phyloP scores from a whole-genome alignment of 2,329 filamentous ascomycete genomes.

The Lecanicillium sp. region DNA sequence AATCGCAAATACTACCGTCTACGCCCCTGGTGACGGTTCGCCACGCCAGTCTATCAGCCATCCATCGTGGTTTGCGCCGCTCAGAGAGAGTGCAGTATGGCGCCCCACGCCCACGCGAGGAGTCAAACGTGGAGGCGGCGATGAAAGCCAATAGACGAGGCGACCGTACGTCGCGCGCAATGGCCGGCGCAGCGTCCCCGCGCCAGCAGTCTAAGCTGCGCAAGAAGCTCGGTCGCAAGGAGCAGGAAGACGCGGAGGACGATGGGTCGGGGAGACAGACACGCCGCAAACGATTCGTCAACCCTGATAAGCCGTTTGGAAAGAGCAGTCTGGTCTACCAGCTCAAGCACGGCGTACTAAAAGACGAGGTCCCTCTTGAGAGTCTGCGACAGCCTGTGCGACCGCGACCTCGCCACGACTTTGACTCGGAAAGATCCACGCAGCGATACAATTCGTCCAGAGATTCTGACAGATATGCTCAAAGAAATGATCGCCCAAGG shows the following conservation, averaged over 20 bases:
- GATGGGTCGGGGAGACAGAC: conserved; percentile 34
- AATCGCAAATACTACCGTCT: neutral
- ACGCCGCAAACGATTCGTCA: conserved; percentile 46
- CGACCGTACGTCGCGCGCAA: conserved; percentile 21
- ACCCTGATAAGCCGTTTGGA: conserved; percentile 44
- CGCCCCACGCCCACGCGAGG: conserved; percentile 13
- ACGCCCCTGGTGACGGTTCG: conserved; percentile 18
- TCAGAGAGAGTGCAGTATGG: conserved; percentile 32
- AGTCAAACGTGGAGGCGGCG: neutral
- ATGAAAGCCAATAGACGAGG: conserved; percentile 2
- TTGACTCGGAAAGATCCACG: neutral
- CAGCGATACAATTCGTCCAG: neutral
- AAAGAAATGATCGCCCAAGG: neutral
- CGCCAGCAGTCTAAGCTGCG: conserved; percentile 40
- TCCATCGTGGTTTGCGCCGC: conserved; percentile 58
- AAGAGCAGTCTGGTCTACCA: conserved; percentile 52
- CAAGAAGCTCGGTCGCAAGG: conserved; percentile 44
- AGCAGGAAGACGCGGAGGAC: conserved; percentile 26
- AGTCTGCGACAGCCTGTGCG: conserved; percentile 23
- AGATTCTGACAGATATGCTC: neutral
- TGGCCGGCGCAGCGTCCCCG: conserved; percentile 24
- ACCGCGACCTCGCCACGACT: conserved; percentile 9
- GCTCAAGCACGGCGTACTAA: conserved; percentile 40
- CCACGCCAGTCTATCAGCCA: conserved; percentile 52
- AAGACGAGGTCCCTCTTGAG: conserved; percentile 24